phyloP scores from a whole-genome alignment of 208 protist species.

The Histomonas meleagridis region DNA sequence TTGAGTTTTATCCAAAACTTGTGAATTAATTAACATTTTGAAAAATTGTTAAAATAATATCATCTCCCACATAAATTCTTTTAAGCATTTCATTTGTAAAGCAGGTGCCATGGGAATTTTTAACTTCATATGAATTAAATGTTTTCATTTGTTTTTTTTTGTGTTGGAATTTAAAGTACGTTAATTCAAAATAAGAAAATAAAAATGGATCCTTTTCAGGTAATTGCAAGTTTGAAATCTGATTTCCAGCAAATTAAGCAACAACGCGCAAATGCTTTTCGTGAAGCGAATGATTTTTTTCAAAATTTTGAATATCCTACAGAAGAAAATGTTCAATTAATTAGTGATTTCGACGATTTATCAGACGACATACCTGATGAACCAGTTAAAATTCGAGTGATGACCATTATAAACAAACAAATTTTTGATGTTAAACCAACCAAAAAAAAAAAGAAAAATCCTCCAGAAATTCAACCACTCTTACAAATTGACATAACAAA shows the following conservation, averaged over 20 bases:
- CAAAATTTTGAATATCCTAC: background rate
- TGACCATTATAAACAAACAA: background rate
- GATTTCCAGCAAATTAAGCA: background rate
- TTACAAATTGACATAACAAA: background rate
- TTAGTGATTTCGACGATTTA: background rate
- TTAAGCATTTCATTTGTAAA: too few species aligned
- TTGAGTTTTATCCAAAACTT: too few species aligned
- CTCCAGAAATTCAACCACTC: background rate
- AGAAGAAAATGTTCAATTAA: background rate
- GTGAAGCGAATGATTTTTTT: background rate
- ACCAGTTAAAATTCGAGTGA: background rate
- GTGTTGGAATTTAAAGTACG: too few species aligned
- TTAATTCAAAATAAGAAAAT: background rate
- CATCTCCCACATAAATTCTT: too few species aligned
- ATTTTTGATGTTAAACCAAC: background rate
- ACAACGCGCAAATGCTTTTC: background rate
- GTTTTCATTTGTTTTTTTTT: too few species aligned
- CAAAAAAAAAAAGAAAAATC: background rate
- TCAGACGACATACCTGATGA: background rate
- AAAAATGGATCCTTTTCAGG: background rate
- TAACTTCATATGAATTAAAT: too few species aligned
- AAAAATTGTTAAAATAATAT: too few species aligned
- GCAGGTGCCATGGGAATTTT: too few species aligned
- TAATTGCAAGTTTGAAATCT: background rate
- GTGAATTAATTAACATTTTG: too few species aligned